phyloP scores from a whole-genome alignment of 177 flowering plant species.

The Vitis hybrid region DNA sequence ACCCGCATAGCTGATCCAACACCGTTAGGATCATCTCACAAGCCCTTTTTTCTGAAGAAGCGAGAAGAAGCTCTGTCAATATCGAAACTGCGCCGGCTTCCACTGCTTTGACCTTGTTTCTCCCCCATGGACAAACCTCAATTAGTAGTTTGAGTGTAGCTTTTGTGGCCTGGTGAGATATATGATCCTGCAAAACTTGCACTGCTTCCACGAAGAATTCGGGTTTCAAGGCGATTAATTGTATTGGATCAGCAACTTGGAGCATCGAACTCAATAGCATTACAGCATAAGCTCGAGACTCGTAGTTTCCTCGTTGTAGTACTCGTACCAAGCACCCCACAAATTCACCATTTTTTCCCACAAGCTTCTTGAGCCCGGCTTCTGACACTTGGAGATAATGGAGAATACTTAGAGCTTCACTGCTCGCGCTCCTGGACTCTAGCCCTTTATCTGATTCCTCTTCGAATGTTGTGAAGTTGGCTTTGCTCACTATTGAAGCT shows the following conservation, averaged over 20 bases:
- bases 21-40: constrained; percentile 47
- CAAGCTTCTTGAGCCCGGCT: constrained; percentile 18
- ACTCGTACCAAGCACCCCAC: constrained; percentile 32
- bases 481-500: constrained; percentile 25
- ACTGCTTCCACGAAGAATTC: constrained; percentile 46
- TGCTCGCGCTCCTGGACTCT: constrained; percentile 10
- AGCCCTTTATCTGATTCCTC: constrained; percentile 1
- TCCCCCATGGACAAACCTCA: constrained; percentile 44
- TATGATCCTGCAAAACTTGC: constrained; percentile 42
- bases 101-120: constrained; percentile 54
- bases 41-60: constrained; percentile 34
- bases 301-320: constrained; percentile 45
- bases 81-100: constrained; percentile 58
- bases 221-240: constrained; percentile 22
- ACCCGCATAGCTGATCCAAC: constrained; percentile 52
- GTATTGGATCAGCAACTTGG: constrained; percentile 43
- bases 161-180: constrained; percentile 46
- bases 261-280: constrained; percentile 46
- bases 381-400: constrained; percentile 37
- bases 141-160: constrained; percentile 45
- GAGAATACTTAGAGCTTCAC: constrained; percentile 40
- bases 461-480: neutral
- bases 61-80: constrained; percentile 55
- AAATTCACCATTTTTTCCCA: constrained; percentile 21
- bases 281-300: constrained; percentile 50